Evolutionary conservation across 495 filamentous ascomycete genomes (phyloP).

Genomic region (Darksidea phi): DNA sequence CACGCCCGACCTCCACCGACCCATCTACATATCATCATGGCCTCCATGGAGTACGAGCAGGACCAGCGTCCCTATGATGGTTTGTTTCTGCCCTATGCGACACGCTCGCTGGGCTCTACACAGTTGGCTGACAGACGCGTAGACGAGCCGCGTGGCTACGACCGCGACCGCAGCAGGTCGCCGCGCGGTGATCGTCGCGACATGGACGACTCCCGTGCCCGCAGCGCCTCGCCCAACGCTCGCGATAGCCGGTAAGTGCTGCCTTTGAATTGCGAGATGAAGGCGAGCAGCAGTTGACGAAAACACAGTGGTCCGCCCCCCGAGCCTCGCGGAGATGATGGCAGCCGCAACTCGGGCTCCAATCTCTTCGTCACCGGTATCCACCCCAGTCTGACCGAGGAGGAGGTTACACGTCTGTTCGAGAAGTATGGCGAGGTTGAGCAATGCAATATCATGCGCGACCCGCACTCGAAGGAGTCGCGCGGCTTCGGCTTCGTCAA

Average conservation of each 20-base stretch:
- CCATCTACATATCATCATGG: constrained; percentile 35
- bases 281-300: not conserved
- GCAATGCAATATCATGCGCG: constrained; percentile 99
- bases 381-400: constrained; percentile 87
- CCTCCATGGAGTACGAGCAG: constrained; percentile 46
- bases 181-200: constrained; percentile 73
- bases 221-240: constrained; percentile 59
- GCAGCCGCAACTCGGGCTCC: constrained; percentile 84
- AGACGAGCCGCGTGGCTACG: constrained; percentile 43
- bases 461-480: constrained; percentile 95
- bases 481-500: constrained; percentile 99
- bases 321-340: constrained; percentile 64
- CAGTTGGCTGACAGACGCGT: constrained; percentile 23
- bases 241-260: constrained; percentile 73
- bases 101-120: not conserved
- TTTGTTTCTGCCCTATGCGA: constrained; percentile 28
- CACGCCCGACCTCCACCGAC: not conserved
- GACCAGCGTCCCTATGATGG: constrained; percentile 45
- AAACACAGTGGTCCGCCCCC: constrained; percentile 45
- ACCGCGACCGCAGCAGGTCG: constrained; percentile 85
- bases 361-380: constrained; percentile 99
- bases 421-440: constrained; percentile 98
- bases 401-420: constrained; percentile 89
- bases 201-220: constrained; percentile 48
- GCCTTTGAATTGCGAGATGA: not conserved